These are phyloP conservation scores for Gracilaria domingensis DNA, from an alignment of 23 red algal species.

Conservation along the genomic window DNA sequence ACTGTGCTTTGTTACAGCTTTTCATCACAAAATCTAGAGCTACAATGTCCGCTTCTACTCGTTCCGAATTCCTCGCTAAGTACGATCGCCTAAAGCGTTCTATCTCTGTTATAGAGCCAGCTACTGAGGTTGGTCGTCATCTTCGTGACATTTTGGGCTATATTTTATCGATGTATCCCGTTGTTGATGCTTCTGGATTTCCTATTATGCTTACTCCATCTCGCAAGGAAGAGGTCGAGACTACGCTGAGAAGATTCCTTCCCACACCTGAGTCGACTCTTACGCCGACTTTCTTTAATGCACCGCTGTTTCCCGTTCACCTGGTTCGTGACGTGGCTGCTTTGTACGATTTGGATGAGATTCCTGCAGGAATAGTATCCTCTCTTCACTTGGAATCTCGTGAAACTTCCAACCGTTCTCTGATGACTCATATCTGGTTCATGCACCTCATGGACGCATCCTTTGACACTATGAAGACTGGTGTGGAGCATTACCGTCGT, in stretches of 20 bases:
- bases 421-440: conserved; percentile 23
- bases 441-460: neutral
- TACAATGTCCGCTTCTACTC: neutral
- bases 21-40: too few relatives aligned
- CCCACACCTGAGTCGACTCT: neutral
- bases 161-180: neutral
- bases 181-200: neutral
- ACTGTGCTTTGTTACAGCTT: too few relatives aligned
- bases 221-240: neutral
- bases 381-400: too few relatives aligned
- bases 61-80: neutral
- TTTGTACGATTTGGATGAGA: conserved; percentile 2
- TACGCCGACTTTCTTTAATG: neutral
- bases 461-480: neutral
- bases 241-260: neutral
- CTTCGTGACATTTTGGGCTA: neutral
- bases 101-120: neutral
- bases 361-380: neutral
- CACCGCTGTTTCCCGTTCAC: conserved; percentile 42
- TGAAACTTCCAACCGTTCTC: conserved; percentile 24
- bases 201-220: neutral
- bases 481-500: neutral
- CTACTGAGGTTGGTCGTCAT: neutral
- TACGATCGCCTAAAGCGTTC: conserved; percentile 2
- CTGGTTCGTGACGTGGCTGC: conserved; percentile 22